A percentile compares a stretch with the other conserved stretches of the same genome.
phyloP scores from a whole-genome alignment of 2,329 filamentous ascomycete species.

The Colletotrichum falcatum region DNA sequence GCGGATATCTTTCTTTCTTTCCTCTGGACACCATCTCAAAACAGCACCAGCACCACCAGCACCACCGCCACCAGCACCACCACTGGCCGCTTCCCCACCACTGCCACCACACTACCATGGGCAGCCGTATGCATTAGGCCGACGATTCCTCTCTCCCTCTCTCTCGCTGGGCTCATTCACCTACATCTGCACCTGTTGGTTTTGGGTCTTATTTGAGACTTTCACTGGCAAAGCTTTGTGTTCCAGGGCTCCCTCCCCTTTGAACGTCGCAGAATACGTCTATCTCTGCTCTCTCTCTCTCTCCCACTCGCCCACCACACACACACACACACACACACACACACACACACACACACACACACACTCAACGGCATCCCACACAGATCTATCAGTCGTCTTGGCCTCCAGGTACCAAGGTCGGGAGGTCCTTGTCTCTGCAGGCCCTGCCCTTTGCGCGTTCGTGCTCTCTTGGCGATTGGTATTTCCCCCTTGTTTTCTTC shows the following conservation, averaged over 20 bases:
- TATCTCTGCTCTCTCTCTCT: neutral
- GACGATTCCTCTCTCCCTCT: conserved; percentile 3
- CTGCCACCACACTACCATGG: neutral
- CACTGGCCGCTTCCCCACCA: neutral
- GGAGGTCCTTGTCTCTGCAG: conserved; percentile 10
- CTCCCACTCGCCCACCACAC: neutral
- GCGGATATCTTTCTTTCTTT: neutral
- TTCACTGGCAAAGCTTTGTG: conserved; percentile 8
- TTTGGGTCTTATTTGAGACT: conserved; percentile 9
- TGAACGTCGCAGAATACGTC: conserved; percentile 17
- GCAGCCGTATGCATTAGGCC: conserved; percentile 1
- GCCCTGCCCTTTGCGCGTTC: conserved; percentile 7
- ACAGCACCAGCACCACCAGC: neutral
- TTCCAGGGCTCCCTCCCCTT: conserved; percentile 32
- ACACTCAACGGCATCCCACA: neutral
- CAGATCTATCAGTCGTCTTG: neutral
- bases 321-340: neutral
- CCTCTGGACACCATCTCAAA: neutral
- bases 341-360: neutral
- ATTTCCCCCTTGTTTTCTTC: conserved; percentile 7
- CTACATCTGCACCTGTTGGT: conserved; percentile 18
- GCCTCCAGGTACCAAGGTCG: conserved; percentile 13
- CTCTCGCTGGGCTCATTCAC: conserved; percentile 3
- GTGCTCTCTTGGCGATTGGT: conserved; percentile 9
- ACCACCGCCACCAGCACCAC: neutral